Percentiles rank a stretch among this genome's conserved stretches.
Evolutionary conservation across 169 alveolate genomes (phyloP).

Genomic region (Plasmodium gallinaceum): DNA sequence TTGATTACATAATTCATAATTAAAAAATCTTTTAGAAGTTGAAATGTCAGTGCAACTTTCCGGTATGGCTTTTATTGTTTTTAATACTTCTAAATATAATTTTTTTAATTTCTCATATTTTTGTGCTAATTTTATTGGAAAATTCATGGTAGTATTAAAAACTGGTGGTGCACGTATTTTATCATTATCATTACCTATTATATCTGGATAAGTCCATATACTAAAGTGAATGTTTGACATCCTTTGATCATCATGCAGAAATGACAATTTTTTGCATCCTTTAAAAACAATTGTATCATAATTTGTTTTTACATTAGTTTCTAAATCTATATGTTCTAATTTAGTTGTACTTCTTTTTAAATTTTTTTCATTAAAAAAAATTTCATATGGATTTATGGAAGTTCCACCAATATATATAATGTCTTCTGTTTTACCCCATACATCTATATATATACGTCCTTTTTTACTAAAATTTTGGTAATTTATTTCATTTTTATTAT

Average conservation of each 20-base stretch:
- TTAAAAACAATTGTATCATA: constrained; percentile 60
- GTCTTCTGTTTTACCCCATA: constrained; percentile 84
- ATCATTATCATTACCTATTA: constrained; percentile 10
- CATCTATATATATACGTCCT: constrained; percentile 79
- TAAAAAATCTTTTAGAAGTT: constrained; percentile 65
- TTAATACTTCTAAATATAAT: constrained; percentile 48
- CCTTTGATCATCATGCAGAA: constrained; percentile 60
- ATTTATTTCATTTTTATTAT: constrained; percentile 64
- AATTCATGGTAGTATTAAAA: constrained; percentile 41
- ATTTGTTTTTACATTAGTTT: constrained; percentile 51
- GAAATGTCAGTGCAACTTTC: constrained; percentile 32
- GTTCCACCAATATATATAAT: constrained; percentile 80
- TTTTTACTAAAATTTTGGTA: constrained; percentile 71
- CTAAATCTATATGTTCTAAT: constrained; percentile 70
- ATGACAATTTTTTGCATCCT: constrained; percentile 62
- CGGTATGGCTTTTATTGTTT: constrained; percentile 53
- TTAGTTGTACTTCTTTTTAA: constrained; percentile 37
- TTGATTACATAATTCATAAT: constrained; percentile 77
- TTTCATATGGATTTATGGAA: constrained; percentile 78
- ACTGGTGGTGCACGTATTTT: constrained; percentile 22
- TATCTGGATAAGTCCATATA: constrained; percentile 72
- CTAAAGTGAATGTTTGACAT: constrained; percentile 56
- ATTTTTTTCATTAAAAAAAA: constrained; percentile 81
- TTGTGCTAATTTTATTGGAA: constrained; percentile 61
- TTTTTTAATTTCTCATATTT: constrained; percentile 48